Evolutionary conservation across 2,329 filamentous ascomycete species (phyloP), one percentile per base, ranked within the genome.

Genomic region (Hymenoscyphus linearis): DNA sequence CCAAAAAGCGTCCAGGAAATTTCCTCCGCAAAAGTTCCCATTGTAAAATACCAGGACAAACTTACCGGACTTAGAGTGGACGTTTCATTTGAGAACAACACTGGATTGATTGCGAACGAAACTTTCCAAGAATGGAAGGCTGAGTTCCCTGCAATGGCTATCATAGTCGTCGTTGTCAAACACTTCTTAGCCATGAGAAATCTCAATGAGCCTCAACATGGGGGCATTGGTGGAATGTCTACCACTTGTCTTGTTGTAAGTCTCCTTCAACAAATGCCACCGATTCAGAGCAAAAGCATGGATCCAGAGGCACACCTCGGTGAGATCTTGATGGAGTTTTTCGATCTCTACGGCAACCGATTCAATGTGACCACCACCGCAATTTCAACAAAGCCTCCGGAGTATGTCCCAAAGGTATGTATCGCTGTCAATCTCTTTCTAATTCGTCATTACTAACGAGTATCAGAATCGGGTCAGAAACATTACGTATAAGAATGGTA

Each of bases 191-290:
- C 89, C 40, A 96, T 99, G 85, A 86, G 92, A 64, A 90, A 88
- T 0, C 79, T 97, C 58, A 97, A 97, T 68, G 95, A 99, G 74
- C 93, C 96, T 3, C 89, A 90, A 47, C 90, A 86, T 63, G 95
- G 95, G 60, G 95, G 95, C 2, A 85, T 99, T 58, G 95, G 95
- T 59, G 95, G 95, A 2, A 98, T 97, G 72, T 91, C 92, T 1
- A 89, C 96, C 65, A 97, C 93, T 60, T 99, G 95, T 77, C 80
- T 99, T 64, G 90, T 97, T 5, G 90, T 95, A 62, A 95, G 90
- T 78, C 86, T 96, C 74, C 77, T 98, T 54, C 90, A 96, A 72
- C 80, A 90, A 66, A 85, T 92, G 79, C 90, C 91, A 10, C 82
- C 87, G 64, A 79, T 87, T 1, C 85, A 90, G 67, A 85, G 82